Conservation (phyloP, 805 yeast genomes). For the Saccharomyces mikatae region DNA sequence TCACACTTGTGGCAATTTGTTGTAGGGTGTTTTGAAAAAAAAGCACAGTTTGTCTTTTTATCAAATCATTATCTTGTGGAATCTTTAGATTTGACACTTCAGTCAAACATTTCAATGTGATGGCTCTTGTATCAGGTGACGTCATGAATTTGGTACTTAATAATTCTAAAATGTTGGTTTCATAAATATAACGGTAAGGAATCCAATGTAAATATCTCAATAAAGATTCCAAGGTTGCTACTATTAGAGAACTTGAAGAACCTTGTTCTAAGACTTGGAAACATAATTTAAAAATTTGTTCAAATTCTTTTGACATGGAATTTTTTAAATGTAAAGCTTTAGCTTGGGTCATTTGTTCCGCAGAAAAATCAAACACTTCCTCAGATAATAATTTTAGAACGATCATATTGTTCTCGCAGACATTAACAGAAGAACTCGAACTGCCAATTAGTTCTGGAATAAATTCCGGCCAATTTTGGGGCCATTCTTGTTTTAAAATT, state of each 20-base stretch:
- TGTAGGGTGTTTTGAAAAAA: slow-evolving; percentile 71
- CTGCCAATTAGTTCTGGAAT: slow-evolving; percentile 87
- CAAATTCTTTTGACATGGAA: slow-evolving; percentile 83
- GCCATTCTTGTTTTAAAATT: slow-evolving; percentile 97
- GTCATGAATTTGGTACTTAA: slow-evolving; percentile 69
- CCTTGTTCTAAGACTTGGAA: slow-evolving; percentile 89
- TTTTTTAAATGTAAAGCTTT: slow-evolving; percentile 75
- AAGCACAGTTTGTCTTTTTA: slow-evolving; percentile 44
- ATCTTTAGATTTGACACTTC: slow-evolving; percentile 72
- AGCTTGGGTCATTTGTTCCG: slow-evolving; percentile 94
- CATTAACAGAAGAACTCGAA: slow-evolving; percentile 77
- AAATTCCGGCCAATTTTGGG: slow-evolving; percentile 95
- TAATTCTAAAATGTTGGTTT: slow-evolving; percentile 68
- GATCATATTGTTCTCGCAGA: slow-evolving; percentile 96
- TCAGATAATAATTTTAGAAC: slow-evolving; percentile 83
- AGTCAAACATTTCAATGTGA: slow-evolving; percentile 84
- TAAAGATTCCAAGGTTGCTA: slow-evolving; percentile 75
- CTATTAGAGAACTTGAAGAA: slow-evolving; percentile 70
- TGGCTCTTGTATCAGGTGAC: slow-evolving; percentile 71
- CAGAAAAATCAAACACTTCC: slow-evolving; percentile 93
- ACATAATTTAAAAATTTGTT: slow-evolving; percentile 87
- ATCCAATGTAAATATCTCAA: slow-evolving; percentile 90
- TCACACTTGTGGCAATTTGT: slow-evolving; percentile 50
- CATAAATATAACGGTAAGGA: slow-evolving; percentile 82
- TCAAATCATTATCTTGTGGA: slow-evolving; percentile 39